phyloP scores from a whole-genome alignment of 2,329 filamentous ascomycete species.

The Colletotrichum noveboracense region DNA sequence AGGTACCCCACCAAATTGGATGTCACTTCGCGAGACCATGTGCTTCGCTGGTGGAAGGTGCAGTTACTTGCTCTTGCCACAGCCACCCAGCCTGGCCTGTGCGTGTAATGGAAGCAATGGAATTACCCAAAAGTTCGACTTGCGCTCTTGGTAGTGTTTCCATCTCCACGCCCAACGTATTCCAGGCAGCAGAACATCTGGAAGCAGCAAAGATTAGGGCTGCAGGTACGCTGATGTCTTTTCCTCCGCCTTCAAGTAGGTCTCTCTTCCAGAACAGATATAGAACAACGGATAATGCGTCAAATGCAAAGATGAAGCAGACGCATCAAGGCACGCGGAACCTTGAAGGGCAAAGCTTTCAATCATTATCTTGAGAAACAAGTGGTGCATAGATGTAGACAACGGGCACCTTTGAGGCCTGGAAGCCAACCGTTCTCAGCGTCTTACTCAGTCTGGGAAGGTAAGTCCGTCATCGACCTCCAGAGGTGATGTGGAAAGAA shows the following conservation, averaged over 20 bases:
- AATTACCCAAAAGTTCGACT: neutral
- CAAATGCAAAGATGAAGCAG: neutral
- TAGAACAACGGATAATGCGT: neutral
- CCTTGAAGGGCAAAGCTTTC: neutral
- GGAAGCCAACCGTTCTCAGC: neutral
- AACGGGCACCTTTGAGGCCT: neutral
- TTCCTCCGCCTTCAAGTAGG: neutral
- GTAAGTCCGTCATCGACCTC: neutral
- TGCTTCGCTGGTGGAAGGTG: neutral
- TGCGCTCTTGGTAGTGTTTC: neutral
- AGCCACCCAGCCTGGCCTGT: neutral
- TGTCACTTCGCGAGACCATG: neutral
- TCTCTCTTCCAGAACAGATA: neutral
- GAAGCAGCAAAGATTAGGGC: neutral
- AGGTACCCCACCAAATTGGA: neutral
- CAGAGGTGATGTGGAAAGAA: neutral
- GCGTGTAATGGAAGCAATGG: neutral
- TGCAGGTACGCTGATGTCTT: neutral
- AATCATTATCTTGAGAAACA: neutral
- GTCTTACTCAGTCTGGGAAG: neutral
- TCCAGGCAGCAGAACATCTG: neutral
- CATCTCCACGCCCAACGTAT: neutral
- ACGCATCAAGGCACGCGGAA: neutral
- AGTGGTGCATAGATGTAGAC: neutral
- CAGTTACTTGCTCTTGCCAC: neutral